Base-by-base conservation (phyloP, 352 stramenopile genomes). In the Globisporangium solare region DNA sequence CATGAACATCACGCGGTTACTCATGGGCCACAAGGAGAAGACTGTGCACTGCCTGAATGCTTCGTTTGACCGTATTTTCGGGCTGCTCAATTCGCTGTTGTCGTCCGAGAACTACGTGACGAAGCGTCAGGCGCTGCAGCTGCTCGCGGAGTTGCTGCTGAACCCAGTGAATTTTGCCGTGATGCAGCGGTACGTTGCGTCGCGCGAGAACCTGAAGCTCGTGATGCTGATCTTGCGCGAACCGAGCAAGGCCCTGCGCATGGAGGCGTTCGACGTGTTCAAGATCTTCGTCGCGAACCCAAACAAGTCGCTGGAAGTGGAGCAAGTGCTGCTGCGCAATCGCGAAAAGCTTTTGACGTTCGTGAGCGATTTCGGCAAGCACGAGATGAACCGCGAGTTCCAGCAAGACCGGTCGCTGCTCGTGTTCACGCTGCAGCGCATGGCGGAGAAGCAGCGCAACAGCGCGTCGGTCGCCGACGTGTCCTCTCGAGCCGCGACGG, bases 211-310 rank as follows among this genome's bases (percentile, higher is more conserved):
- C 56, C 67, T 94, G 27, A 85, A 85, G 66, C 63, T 79, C 21
- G 66, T 91, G 32, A 91, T 94, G 83, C 46, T 86, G 48, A 48
- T 92, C 45, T 60, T 94, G 51, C 80, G 84, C 24, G 79, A 92
- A 46, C 73, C 77, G 0, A 94, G 84, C 58, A 70, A 89, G 50
- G 79, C 78, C 1, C 61, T 94, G 56, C 82, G 77, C 35, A 87
- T 90, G 73, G 84, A 94, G 54, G 82, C 84, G 15, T 94, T 90
- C 58, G 76, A 94, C 56, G 76, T 94, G 47, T 94, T 94, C 59
- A 94, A 94, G 64, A 90, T 94, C 60, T 94, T 94, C 55, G 83
- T 94, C 40, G 84, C 82, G 10, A 94, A 94, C 56, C 84, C 84
- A 37, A 85, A 86, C 65, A 94, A 92, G 51, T 87, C 82, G 45